These are phyloP conservation scores for Cryptosporidium parvum DNA, from an alignment of 169 alveolate genomes.

Conservation along the genomic window DNA sequence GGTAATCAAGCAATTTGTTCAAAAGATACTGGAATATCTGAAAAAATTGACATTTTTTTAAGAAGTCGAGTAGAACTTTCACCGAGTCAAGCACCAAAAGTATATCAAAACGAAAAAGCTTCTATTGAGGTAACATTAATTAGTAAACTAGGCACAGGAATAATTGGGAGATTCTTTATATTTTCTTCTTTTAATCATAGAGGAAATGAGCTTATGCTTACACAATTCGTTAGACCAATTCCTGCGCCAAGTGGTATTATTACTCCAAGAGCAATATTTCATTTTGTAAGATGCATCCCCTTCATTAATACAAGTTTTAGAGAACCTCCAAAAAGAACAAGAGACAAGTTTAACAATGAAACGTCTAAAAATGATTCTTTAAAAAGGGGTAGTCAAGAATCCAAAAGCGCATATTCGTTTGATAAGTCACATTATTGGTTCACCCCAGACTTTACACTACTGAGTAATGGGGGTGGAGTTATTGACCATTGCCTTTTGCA, in stretches of 20 bases:
- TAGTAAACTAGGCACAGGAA: conserved; percentile 50
- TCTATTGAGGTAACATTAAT: conserved; percentile 19
- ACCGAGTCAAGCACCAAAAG: conserved; percentile 72
- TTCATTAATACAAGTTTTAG: conserved; percentile 78
- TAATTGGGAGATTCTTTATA: conserved; percentile 69
- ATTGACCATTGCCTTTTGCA: conserved; percentile 85
- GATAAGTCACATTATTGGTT: conserved; percentile 56
- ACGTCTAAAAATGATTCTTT: conserved; percentile 2
- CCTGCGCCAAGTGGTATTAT: conserved; percentile 77
- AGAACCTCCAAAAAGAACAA: conserved; percentile 67
- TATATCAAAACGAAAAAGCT: conserved; percentile 21
- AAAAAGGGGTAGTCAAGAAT: conserved; percentile 14
- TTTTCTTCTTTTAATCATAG: conserved; percentile 79
- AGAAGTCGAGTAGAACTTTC: conserved; percentile 66
- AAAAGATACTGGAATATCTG: conserved; percentile 53
- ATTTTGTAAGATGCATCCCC: conserved; percentile 79
- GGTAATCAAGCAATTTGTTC: conserved; percentile 6
- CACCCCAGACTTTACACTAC: conserved; percentile 85
- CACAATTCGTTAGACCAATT: conserved; percentile 77
- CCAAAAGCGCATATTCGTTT: conserved; percentile 3
- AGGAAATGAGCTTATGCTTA: conserved; percentile 76
- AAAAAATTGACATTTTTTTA: conserved; percentile 57
- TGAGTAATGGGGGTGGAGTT: conserved; percentile 84
- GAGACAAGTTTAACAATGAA: conserved; percentile 35
- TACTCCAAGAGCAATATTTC: conserved; percentile 79